Evolutionary conservation across 164 flowering plant species (phyloP).

Genomic region (Dillenia turbinata): DNA sequence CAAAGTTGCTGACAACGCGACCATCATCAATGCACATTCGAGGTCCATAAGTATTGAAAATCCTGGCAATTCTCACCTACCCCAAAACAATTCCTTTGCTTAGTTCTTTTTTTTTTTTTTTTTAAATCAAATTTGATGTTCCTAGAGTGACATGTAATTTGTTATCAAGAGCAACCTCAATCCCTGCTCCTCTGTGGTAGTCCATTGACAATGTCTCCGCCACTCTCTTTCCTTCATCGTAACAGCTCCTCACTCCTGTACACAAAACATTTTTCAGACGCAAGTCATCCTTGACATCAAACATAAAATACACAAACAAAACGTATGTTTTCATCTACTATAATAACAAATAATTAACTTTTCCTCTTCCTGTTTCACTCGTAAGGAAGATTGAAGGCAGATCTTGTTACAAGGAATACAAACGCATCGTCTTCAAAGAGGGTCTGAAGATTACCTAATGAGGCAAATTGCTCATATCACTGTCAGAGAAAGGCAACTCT

Average conservation of each 20-base stretch:
- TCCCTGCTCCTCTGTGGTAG: constrained; percentile 40
- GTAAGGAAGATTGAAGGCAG: too few species aligned
- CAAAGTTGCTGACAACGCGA: constrained; percentile 43
- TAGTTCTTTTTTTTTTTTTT: too few species aligned
- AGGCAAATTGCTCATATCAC: too few species aligned
- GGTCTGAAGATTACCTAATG: too few species aligned
- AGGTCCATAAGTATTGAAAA: constrained; percentile 44
- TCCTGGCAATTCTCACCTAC: constrained; percentile 40
- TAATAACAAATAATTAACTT: too few species aligned
- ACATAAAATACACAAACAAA: not conserved
- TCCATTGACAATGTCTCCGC: constrained; percentile 53
- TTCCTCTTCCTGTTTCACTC: too few species aligned
- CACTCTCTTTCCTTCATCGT: constrained; percentile 50
- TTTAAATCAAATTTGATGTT: not conserved
- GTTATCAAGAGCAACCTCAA: constrained; percentile 28
- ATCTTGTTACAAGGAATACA: too few species aligned
- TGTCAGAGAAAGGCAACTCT: too few species aligned
- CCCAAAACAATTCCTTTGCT: not conserved
- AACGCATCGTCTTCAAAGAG: too few species aligned
- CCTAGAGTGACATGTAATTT: not conserved
- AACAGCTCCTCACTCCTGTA: constrained; percentile 51
- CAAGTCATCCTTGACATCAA: not conserved
- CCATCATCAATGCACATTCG: constrained; percentile 48
- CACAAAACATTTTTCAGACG: not conserved
- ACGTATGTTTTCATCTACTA: too few species aligned